Conservation (phyloP, 768 basidiomycete genomes). For the Leccinellum albellum region DNA sequence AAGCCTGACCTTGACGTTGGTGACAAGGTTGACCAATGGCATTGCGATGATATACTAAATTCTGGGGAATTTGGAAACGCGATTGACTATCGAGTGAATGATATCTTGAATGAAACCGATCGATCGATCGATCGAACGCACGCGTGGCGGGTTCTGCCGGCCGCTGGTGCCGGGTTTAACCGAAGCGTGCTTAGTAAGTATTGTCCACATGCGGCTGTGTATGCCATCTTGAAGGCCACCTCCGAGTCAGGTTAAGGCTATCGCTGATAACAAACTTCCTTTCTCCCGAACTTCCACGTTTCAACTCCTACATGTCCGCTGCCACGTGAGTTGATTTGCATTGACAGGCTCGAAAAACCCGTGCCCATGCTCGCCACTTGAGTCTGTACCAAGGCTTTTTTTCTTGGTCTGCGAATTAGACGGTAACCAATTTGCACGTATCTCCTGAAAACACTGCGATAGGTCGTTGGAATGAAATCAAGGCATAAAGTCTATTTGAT, state of each 20-base stretch:
- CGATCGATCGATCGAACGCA: neutral
- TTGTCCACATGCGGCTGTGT: too few species aligned
- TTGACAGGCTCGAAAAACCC: neutral
- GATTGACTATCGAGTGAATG: neutral
- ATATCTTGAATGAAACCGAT: too few species aligned
- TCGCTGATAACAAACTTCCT: too few species aligned
- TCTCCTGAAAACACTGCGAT: neutral
- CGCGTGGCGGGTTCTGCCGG: too few species aligned
- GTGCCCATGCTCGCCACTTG: neutral
- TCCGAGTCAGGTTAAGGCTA: too few species aligned
- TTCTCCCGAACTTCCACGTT: too few species aligned
- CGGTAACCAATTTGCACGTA: neutral
- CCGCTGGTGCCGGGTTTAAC: too few species aligned
- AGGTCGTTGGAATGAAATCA: neutral
- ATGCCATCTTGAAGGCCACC: too few species aligned
- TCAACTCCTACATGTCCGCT: too few species aligned
- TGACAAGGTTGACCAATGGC: conserved; percentile 34
- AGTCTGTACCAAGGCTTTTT: neutral
- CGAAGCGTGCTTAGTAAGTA: too few species aligned
- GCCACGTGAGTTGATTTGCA: too few species aligned
- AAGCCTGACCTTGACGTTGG: conserved; percentile 31
- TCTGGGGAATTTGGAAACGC: neutral
- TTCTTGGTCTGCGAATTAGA: neutral
- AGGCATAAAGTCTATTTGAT: neutral
- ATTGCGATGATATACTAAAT: conserved; percentile 13